Base-by-base conservation (phyloP, 1,284 basidiomycete genomes). In the Cryptococcus deneoformans region DNA sequence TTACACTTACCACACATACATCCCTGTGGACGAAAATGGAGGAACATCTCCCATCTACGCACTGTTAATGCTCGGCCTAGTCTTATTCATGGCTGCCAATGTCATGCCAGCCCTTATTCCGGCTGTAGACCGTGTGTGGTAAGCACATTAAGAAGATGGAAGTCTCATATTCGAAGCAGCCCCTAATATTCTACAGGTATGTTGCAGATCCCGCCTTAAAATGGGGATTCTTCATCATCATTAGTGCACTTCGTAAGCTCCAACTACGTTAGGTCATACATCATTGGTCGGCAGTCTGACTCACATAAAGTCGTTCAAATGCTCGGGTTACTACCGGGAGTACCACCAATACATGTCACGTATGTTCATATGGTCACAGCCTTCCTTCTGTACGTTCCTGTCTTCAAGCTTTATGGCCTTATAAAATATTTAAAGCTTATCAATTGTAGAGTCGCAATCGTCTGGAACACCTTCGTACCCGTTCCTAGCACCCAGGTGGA, bases 331-430 rank as follows among this genome's bases (percentile, higher is more conserved):
- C 35, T 73, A 10, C 71, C 69, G 16, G 71, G 69, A 2, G 68
- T 70, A 1, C 65, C 69, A 4, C 49, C 53, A 20, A 45, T 73
- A 10, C 69, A 73, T 37, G 55, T 73, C 43, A 73, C 71, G 5
- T 73, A 69, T 44, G 69, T 73, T 20, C 69, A 71, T 50, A 61
- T 73, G 56, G 60, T 69, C 3, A 59, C 67, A 16, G 68, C 69
- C 1, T 61, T 63, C 16, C 42, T 73, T 1, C 49, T 72, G 70
- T 69, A 45, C 50, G 66, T 56, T 9, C 34, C 46, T 39, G 29
- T n/a, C 49, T n/a, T 12, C 9, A 43, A 10, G n/a, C 39, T 39
- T 42, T 10, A 34, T 48, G n/a, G 45, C 4, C 14, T 50, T 14
- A 36, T 58, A n/a, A 11, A 37, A 34, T 47, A 46, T 52, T 50